Conservation (phyloP, 148 eudicot genomes). For the Chenopodium formosanum region DNA sequence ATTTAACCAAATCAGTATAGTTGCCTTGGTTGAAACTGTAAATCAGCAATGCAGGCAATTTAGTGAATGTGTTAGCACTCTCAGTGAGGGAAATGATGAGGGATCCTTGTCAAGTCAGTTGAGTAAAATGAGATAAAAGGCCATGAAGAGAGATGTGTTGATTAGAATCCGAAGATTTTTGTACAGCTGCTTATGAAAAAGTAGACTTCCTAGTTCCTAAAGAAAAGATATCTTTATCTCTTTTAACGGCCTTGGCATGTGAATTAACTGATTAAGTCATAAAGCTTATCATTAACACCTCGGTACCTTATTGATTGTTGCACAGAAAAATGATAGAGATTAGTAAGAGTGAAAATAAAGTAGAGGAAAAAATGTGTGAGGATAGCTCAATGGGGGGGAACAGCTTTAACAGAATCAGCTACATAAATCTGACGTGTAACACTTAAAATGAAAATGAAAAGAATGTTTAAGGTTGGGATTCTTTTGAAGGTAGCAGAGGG, state of each 20-base stretch:
- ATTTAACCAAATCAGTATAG: background rate
- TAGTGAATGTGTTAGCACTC: background rate
- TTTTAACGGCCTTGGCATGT: background rate
- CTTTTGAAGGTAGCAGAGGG: too few species aligned
- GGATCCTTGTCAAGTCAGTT: background rate
- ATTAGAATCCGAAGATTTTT: background rate
- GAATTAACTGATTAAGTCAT: background rate
- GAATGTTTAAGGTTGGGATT: background rate
- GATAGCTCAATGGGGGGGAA: background rate
- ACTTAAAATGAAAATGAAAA: background rate
- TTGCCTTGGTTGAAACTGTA: background rate
- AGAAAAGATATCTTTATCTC: background rate
- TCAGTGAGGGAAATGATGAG: background rate
- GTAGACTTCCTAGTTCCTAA: background rate
- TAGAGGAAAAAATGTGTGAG: background rate
- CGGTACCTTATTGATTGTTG: background rate
- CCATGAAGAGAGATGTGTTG: background rate
- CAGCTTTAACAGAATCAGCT: background rate
- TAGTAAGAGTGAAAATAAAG: too few species aligned
- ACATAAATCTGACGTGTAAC: background rate
- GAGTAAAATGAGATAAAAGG: background rate
- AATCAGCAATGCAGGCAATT: background rate
- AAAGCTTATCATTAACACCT: background rate
- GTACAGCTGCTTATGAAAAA: background rate
- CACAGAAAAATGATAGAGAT: background rate